Percentiles rank a stretch among this genome's conserved stretches.
Conservation (phyloP, 306 rosid genomes). For the Vigna nakashimae region DNA sequence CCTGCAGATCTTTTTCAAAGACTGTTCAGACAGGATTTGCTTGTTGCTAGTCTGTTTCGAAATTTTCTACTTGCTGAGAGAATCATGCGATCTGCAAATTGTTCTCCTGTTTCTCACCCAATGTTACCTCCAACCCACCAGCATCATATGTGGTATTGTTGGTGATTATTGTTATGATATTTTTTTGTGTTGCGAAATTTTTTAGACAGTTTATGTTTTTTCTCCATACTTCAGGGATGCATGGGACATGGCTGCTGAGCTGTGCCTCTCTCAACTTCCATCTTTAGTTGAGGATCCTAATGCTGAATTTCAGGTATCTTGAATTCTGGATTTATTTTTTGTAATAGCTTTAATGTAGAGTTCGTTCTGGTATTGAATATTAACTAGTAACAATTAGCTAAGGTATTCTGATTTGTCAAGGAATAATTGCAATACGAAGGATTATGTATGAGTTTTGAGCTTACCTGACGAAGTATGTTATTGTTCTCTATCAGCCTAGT, state of each 20-base stretch:
- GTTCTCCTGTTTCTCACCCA: constrained; percentile 95
- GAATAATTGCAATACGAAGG: not conserved
- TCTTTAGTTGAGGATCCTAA: constrained; percentile 81
- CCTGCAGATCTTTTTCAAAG: constrained; percentile 94
- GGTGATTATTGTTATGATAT: constrained; percentile 43
- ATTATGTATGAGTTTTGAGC: constrained; percentile 31
- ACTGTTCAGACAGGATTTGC: constrained; percentile 94
- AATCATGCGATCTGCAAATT: constrained; percentile 98
- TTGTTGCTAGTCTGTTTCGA: constrained; percentile 91
- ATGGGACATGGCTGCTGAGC: constrained; percentile 99
- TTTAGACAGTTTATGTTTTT: constrained; percentile 33
- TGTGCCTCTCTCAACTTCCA: constrained; percentile 98
- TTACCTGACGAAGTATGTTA: constrained; percentile 24
- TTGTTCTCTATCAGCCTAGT: constrained; percentile 71
- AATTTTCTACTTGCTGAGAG: constrained; percentile 97
- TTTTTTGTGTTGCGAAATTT: constrained; percentile 24
- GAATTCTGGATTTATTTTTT: constrained; percentile 2
- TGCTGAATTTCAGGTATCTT: constrained; percentile 82
- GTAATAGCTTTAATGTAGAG: constrained; percentile 14
- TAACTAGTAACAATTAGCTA: constrained; percentile 3
- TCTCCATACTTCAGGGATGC: constrained; percentile 84
- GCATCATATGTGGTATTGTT: constrained; percentile 97
- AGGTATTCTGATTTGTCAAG: not conserved
- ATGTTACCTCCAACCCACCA: constrained; percentile 94
- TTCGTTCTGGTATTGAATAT: constrained; percentile 36